phyloP scores from a whole-genome alignment of 2,329 filamentous ascomycete genomes.

The Exophiala dermatitidis region DNA sequence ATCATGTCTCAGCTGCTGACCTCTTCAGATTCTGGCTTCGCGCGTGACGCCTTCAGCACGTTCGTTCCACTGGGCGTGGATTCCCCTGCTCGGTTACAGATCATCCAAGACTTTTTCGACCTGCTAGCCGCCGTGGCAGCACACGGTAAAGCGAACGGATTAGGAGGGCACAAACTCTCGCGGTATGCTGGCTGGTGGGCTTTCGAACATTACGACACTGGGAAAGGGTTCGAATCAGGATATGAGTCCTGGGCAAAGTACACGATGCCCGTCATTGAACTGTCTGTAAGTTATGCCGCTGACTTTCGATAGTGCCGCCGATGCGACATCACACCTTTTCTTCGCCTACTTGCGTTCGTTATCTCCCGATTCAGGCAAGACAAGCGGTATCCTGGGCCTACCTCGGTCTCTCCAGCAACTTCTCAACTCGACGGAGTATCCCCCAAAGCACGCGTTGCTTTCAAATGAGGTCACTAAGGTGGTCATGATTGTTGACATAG shows the following conservation, averaged over 20 bases:
- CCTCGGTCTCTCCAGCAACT: constrained; percentile 87
- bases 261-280: constrained; percentile 29
- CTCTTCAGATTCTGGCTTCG: constrained; percentile 73
- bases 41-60: constrained; percentile 86
- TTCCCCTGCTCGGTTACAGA: constrained; percentile 72
- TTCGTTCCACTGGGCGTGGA: constrained; percentile 94
- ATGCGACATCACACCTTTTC: constrained; percentile 94
- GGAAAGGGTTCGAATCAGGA: constrained; percentile 87
- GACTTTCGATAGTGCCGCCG: constrained; percentile 60
- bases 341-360: constrained; percentile 92
- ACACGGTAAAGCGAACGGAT: constrained; percentile 85
- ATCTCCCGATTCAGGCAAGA: constrained; percentile 64
- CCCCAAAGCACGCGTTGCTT: constrained; percentile 68
- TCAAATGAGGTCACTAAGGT: constrained; percentile 79
- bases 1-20: constrained; percentile 20
- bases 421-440: constrained; percentile 87
- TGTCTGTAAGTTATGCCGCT: background rate
- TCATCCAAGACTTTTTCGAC: constrained; percentile 96
- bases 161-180: constrained; percentile 88
- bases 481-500: constrained; percentile 91
- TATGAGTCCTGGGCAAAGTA: constrained; percentile 83
- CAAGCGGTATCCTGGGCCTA: constrained; percentile 74
- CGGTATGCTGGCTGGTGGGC: constrained; percentile 98
- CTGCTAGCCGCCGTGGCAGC: constrained; percentile 84
- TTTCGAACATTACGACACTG: constrained; percentile 81